Percentiles rank a stretch among this genome's conserved stretches.
phyloP scores from a whole-genome alignment of 106 monocot species.

The Triglochin maritima region DNA sequence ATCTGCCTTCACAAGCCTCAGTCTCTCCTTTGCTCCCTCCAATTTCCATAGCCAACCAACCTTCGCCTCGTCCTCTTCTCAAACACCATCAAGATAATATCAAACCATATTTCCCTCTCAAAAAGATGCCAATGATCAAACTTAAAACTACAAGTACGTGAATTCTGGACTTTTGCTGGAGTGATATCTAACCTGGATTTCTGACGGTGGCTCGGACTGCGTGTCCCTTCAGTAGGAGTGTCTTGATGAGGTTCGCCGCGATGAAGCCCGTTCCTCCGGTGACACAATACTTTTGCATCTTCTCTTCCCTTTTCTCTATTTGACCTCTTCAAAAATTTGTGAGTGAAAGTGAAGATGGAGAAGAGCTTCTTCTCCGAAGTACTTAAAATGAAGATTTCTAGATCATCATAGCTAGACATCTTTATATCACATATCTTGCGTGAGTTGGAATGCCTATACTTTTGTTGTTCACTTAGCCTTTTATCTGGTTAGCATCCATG shows the following conservation, averaged over 20 bases:
- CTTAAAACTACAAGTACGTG: neutral
- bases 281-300: slow-evolving; percentile 74
- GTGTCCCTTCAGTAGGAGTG: slow-evolving; percentile 55
- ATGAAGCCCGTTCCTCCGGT: slow-evolving; percentile 92
- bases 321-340: neutral
- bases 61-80: slow-evolving; percentile 39
- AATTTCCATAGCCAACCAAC: slow-evolving; percentile 57
- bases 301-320: neutral
- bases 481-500: too few species aligned
- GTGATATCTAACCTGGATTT: slow-evolving; percentile 39
- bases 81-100: neutral
- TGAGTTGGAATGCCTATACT: too few species aligned
- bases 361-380: too few species aligned
- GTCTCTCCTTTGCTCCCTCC: slow-evolving; percentile 66
- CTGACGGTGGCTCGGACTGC: slow-evolving; percentile 74
- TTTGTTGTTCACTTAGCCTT: too few species aligned
- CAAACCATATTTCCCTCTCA: neutral
- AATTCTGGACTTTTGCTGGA: too few species aligned
- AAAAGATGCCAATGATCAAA: neutral
- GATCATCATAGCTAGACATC: too few species aligned
- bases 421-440: too few species aligned
- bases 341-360: too few species aligned
- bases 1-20: slow-evolving; percentile 65
- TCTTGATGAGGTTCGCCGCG: slow-evolving; percentile 50
- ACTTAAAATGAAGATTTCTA: too few species aligned